phyloP scores from a whole-genome alignment of 2,329 filamentous ascomycete species.

The Alternaria triticimaculans region DNA sequence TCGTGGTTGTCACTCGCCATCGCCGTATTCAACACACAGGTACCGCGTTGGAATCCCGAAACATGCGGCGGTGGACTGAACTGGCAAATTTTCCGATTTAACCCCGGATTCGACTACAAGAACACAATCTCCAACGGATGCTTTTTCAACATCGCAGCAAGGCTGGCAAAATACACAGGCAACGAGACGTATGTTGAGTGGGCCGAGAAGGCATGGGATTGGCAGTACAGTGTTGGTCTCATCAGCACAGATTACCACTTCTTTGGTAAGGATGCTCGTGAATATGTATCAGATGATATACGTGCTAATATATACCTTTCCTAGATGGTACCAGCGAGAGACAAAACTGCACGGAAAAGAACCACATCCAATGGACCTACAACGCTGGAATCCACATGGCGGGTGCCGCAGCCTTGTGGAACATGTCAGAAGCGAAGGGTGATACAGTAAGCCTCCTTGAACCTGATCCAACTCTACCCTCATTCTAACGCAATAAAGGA shows the following conservation, averaged over 20 bases:
- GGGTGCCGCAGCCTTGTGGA: constrained; percentile 55
- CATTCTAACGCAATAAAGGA: constrained; percentile 17
- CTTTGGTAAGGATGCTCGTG: constrained; percentile 31
- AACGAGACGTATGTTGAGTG: constrained; percentile 62
- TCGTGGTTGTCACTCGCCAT: constrained; percentile 69
- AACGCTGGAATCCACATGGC: constrained; percentile 54
- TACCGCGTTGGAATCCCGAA: constrained; percentile 69
- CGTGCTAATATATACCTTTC: not conserved
- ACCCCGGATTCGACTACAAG: constrained; percentile 80
- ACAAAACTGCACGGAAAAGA: constrained; percentile 52
- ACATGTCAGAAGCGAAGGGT: constrained; percentile 50
- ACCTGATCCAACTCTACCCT: too few species aligned
- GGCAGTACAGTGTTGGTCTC: constrained; percentile 55
- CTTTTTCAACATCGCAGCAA: constrained; percentile 78
- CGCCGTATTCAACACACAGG: constrained; percentile 75
- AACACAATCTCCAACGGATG: constrained; percentile 78
- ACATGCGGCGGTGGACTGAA: constrained; percentile 68
- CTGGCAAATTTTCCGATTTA: constrained; percentile 79
- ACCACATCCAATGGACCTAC: constrained; percentile 55
- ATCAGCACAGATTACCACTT: constrained; percentile 54
- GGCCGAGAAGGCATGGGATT: constrained; percentile 68
- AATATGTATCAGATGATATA: not conserved
- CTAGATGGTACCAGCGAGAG: constrained; percentile 50
- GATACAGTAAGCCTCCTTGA: constrained; percentile 14
- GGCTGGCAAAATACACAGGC: constrained; percentile 70